Evolutionary conservation across 768 basidiomycete genomes (phyloP), one percentile per base, ranked within the genome.

Genomic region (Fomitopsis pulvina): DNA sequence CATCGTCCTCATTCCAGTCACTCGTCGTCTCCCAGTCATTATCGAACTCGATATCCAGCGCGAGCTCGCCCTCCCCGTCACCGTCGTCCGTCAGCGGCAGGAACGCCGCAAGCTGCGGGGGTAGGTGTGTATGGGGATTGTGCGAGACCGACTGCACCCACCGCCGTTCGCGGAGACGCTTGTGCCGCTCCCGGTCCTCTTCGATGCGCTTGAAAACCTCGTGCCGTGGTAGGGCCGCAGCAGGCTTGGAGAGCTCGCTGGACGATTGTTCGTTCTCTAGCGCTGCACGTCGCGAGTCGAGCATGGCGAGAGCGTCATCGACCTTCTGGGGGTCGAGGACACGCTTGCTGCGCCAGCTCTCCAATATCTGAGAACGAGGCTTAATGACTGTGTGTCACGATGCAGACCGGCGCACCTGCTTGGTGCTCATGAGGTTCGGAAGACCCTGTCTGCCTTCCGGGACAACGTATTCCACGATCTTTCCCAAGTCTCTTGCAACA

Each of bases 101-200:
- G 63, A 85, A 85, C 28, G 77, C 78, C 7, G 80, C 77, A 4
- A 85, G 67, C 22, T 70, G 76, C 32, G 30, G 76, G 61, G 51
- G 72, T 41, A 60, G 48, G 51, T 71, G 63, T 1, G 71, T 66
- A 11, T 71, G 60, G 20, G 71, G 69, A 42, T 72, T 74, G 53
- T 80, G 81, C 3, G 80, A 74, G 8, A 82, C 72, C 2, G 85
- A 83, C 60, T 90, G 87, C n/a, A 89, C 87, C 92, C 92, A 95
- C 39, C 92, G 80, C 30, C 88, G 80, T 64, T 95, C 92, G 41
- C 92, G 81, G 2, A 95, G 73, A 11, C 92, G 82, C 68, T 95
- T 95, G 60, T 94, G 92, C 54, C 93, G 79, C 59, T 94, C 92
- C 2, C 92, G 75, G 64, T 94, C 92, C 58, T 94, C 92, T 64